Evolutionary conservation across 2,329 filamentous ascomycete species (phyloP), one percentile per base, ranked within the genome.

Genomic region (Daldinia eschscholtzii): DNA sequence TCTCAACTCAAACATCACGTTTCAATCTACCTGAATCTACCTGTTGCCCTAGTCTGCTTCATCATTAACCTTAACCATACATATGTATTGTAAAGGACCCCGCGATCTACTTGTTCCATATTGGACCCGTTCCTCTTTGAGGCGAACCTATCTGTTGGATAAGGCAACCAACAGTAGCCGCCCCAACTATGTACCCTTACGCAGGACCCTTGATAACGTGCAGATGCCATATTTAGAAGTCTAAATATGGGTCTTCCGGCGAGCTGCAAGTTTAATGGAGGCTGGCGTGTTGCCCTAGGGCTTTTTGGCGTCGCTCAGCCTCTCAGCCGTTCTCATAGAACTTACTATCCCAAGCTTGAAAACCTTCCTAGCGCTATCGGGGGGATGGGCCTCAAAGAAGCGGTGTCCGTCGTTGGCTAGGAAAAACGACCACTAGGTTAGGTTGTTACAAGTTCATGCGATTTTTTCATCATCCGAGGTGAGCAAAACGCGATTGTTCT

Each of bases 401-500:
- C 41, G 23, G 13, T 50, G 56, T 41, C 55, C 37, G 12, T 37
- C 58, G 53, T 44, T 57, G 64, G 53, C 61, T 42, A 55, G 37
- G 28, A 52, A 15, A 28, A 57, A 62, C 30, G 33, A 42, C 35
- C 12, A 7, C n/a, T 55, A 52, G 46, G 42, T 39, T 60, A 65
- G 60, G 26, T 59, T 63, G 64, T 70, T 61, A 64, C 66, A 67
- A 61, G 56, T 64, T 65, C 33, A 18, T 9, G 52, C 23, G 53
- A 26, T 7, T 37, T 61, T 57, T 57, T 59, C 33, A 41, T 39
- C 55, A n/a, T 61, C 13, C 20, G 44, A 59, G n/a, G 39, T 56
- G 39, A 42, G 55, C 4, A 39, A 44, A 44, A 64, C 56, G 44
- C 30, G 41, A 59, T 61, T 57, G 37, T 28, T 64, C 48, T 37